Conservation (phyloP, 164 flowering plant species). For the Macadamia integrifolia region DNA sequence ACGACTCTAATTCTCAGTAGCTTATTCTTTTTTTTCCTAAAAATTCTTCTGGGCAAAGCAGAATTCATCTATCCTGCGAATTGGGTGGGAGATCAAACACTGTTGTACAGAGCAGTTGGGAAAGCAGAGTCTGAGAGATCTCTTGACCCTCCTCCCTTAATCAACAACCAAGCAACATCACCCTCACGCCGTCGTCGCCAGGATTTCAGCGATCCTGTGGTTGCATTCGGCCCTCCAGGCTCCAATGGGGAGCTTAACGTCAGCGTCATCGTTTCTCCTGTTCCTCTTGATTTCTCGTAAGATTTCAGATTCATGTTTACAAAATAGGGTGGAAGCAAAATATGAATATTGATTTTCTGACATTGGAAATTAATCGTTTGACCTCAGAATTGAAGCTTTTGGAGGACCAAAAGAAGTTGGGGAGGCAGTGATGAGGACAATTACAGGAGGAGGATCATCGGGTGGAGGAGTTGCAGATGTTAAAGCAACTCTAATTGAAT, state of each 20-base stretch:
- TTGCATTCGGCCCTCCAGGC: constrained; percentile 21
- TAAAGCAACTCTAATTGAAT: constrained; percentile 46
- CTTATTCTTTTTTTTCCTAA: no score
- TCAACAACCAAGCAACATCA: constrained; percentile 59
- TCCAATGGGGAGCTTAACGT: constrained; percentile 91
- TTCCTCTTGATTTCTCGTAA: constrained; percentile 77
- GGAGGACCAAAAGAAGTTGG: constrained; percentile 88
- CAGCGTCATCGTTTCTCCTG: constrained; percentile 83
- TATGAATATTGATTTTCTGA: no score
- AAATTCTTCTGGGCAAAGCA: constrained; percentile 37
- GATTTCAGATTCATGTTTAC: no score
- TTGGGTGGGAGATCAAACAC: constrained; percentile 91
- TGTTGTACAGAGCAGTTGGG: constrained; percentile 66
- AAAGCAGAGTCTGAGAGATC: constrained; percentile 56
- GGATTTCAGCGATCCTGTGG: constrained; percentile 36
- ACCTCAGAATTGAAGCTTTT: constrained; percentile 72
- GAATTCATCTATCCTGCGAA: constrained; percentile 82
- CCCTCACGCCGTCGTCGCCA: constrained; percentile 52
- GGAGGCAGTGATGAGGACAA: constrained; percentile 56
- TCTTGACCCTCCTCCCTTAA: constrained; percentile 70
- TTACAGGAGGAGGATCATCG: constrained; percentile 34
- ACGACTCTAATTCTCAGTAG: no score
- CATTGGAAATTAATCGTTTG: no score
- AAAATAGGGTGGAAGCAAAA: no score
- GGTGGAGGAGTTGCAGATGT: constrained; percentile 41